Base-by-base conservation (phyloP, 2,329 filamentous ascomycete species). In the Fusarium avenaceum region DNA sequence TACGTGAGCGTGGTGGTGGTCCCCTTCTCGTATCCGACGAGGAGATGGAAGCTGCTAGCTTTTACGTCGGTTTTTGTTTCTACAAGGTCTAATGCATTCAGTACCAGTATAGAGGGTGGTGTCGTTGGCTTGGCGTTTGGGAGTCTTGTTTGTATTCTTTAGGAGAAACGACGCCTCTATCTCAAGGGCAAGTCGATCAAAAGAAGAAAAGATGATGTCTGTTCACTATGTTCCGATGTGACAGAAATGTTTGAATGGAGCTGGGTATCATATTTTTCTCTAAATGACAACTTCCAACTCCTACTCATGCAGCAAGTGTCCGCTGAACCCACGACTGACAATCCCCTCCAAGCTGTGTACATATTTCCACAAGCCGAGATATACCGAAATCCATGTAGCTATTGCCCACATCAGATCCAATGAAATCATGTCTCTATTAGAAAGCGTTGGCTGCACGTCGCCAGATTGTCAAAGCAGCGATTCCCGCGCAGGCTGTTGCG, bases 31-130 rank as follows among this genome's bases (percentile, higher is more conserved):
- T 97, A 50, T 91, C 88, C 2, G 86, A 91, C 14, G 92, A 97
- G 76, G 96, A 99, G 83, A 91, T 96, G 86, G 94, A 98, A 78
- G 96, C 96, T 44, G 93, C 91, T 13, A 89, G 87, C 73, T 97
- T 98, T 76, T 98, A 98, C 76, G 88, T 96, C 73, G 94, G 92
- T 2, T 98, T 98, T 76, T 97, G 94, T 81, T 98, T 98, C 80
- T 97, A 97, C 81, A 97, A 97, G 83, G 93, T 96, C 45, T 96
- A 55, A 13, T 24, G 20, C 8, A 45, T 33, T 50, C 9, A 51
- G 42, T 24, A 46, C n/a, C 26, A 24, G 13, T 33, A 28, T 11
- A 51, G 19, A n/a, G 48, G 45, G 15, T 11, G 35, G 50, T n/a
- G 33, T 47, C 11, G 24, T 63, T 35, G 51, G 59, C 17, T 57